A percentile compares a stretch with the other conserved stretches of the same genome.
Evolutionary conservation across 495 filamentous ascomycete genomes (phyloP).

Genomic region (Penicillium pancosmium): DNA sequence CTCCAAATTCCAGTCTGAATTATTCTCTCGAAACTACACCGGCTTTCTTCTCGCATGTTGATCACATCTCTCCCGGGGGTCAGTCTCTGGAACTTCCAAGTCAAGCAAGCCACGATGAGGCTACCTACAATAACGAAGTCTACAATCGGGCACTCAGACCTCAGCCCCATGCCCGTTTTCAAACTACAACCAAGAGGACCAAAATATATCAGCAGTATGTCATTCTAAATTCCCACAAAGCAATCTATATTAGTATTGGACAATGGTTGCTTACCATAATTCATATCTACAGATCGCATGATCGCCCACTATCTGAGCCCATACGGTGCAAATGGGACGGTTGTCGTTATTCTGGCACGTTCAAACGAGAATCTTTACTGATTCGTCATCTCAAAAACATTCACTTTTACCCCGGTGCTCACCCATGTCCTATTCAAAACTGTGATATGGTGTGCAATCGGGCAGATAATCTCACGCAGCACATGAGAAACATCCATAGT

Average conservation of each 20-base stretch:
- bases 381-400: conserved; percentile 6
- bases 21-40: not conserved
- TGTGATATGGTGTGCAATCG: conserved; percentile 12
- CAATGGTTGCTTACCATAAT: not conserved
- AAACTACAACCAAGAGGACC: not conserved
- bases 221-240: too few relatives aligned
- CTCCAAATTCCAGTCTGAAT: not conserved
- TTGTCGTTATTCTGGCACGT: not conserved
- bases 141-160: not conserved
- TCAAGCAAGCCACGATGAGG: not conserved
- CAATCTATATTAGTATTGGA: not conserved
- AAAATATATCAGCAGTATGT: not conserved
- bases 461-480: conserved; percentile 4
- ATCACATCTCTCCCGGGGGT: not conserved
- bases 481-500: conserved; percentile 6
- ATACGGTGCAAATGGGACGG: conserved; percentile 7
- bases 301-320: not conserved
- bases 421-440: not conserved
- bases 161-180: not conserved
- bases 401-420: not conserved
- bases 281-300: not conserved
- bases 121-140: not conserved
- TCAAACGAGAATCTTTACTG: conserved; percentile 5
- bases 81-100: not conserved
- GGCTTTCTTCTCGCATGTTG: not conserved